Percentiles rank a stretch among this genome's conserved stretches.
Evolutionary conservation across 139 green algal species (phyloP).

Genomic region (Micractinium conductrix): DNA sequence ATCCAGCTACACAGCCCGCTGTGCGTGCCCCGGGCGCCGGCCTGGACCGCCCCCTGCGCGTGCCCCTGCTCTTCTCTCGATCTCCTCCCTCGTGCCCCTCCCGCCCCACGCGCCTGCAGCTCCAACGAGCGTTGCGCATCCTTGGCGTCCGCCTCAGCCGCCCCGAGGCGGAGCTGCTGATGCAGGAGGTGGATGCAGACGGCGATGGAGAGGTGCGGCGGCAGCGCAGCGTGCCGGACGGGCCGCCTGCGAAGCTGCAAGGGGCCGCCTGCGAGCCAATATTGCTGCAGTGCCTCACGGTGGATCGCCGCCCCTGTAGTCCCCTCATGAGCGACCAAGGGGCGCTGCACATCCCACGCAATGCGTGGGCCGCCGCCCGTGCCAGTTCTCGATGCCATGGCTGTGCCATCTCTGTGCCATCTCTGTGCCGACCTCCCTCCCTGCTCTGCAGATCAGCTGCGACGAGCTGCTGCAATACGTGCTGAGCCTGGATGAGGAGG

Average conservation of each 20-base stretch:
- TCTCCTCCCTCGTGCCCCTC: no score
- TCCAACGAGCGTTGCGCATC: slow-evolving; percentile 24
- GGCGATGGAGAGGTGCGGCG: slow-evolving; percentile 16
- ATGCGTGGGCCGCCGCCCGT: background rate
- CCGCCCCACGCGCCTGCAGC: background rate
- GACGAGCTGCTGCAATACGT: slow-evolving; percentile 33
- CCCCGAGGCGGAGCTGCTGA: slow-evolving; percentile 12
- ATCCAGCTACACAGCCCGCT: no score
- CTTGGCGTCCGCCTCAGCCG: background rate
- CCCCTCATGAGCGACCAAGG: no score
- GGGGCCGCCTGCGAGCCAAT: no score
- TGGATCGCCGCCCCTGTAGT: background rate
- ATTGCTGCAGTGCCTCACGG: background rate
- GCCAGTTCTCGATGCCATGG: background rate
- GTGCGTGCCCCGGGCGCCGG: background rate
- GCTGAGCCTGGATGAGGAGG: slow-evolving; percentile 5
- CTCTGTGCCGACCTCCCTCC: background rate
- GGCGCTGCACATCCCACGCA: background rate
- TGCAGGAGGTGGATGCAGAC: slow-evolving; percentile 17
- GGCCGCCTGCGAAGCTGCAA: background rate
- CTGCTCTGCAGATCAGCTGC: slow-evolving; percentile 7
- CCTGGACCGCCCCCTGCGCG: background rate
- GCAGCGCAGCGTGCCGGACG: background rate
- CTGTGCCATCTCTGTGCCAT: background rate
- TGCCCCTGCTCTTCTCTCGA: background rate